Evolutionary conservation across 1,284 basidiomycete genomes (phyloP), one percentile per base, ranked within the genome.

Genomic region (Cutaneotrichosporon cyanovorans): DNA sequence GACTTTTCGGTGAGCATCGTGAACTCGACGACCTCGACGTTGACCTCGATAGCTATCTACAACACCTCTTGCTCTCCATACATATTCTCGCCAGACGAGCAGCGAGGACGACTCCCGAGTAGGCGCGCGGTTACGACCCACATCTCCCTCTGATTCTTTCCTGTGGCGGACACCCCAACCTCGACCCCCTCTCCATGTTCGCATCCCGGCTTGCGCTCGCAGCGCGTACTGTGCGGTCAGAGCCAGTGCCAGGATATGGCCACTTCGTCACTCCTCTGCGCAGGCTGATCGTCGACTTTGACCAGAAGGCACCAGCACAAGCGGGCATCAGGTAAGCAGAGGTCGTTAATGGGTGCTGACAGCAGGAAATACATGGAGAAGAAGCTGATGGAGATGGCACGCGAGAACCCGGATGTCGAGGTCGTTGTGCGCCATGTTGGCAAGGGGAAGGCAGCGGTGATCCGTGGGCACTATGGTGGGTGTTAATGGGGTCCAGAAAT

Each of bases 381-480:
- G 40, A 48, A 48, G 6, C 40, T 54, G 16, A 16, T 48, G 30
- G 37, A 48, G 33, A 44, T 72, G 39, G 74, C 73, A 3, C 45
- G 54, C 39, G 51, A 54, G 39, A 71, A 73, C 56, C 74, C 73
- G 1, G 65, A 68, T 40, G 67, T 74, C 21, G 73, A 75, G 48
- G 53, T 75, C 20, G 60, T 74, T 20, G 69, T 75, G 25, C 58
- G 67, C 46, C 57, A 64, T 51, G 38, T 68, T 37, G 61, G 63
- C 46, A 63, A 69, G 48, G 65, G 65, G 8, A 64, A 59, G 38
- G 68, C 73, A 23, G 72, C 72, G 2, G 58, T 73, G 2, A 43
- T 75, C 11, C 51, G 73, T 41, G 74, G 71, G 1, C 64, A 72
- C 49, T 75, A 75, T 55, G 62, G 73, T 74, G 45, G 40, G 71